phyloP scores from a whole-genome alignment of 176 grass and related monocot species.

The Pharus latifolius region DNA sequence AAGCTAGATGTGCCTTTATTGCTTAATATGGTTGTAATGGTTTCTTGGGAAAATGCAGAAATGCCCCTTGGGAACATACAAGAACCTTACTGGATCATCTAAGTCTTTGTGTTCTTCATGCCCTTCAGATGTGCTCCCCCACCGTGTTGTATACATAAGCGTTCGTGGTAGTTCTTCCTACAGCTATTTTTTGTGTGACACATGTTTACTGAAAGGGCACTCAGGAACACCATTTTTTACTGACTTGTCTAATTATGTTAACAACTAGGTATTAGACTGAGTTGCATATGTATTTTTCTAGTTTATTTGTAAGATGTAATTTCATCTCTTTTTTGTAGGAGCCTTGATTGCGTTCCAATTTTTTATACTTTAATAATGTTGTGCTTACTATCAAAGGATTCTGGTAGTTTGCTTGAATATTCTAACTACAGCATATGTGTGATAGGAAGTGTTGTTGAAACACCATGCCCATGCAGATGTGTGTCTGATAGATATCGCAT shows the following conservation, averaged over 20 bases:
- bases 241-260: constrained; percentile 1
- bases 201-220: neutral
- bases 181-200: neutral
- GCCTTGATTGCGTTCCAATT: neutral
- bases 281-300: neutral
- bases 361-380: neutral
- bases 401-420: neutral
- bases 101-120: constrained; percentile 71
- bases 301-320: neutral
- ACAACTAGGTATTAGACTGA: neutral
- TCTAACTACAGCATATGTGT: constrained; percentile 17
- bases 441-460: constrained; percentile 82
- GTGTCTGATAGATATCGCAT: constrained; percentile 96
- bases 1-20: neutral
- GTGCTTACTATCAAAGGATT: neutral
- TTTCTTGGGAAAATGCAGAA: constrained; percentile 58
- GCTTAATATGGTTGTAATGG: neutral
- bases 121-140: constrained; percentile 65
- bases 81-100: constrained; percentile 93
- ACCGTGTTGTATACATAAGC: constrained; percentile 57
- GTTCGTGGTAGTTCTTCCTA: constrained; percentile 56
- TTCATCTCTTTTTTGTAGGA: neutral
- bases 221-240: neutral
- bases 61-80: constrained; percentile 94
- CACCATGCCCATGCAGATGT: constrained; percentile 86